phyloP scores from a whole-genome alignment of 495 filamentous ascomycete species.

The Penicillium coffeae region DNA sequence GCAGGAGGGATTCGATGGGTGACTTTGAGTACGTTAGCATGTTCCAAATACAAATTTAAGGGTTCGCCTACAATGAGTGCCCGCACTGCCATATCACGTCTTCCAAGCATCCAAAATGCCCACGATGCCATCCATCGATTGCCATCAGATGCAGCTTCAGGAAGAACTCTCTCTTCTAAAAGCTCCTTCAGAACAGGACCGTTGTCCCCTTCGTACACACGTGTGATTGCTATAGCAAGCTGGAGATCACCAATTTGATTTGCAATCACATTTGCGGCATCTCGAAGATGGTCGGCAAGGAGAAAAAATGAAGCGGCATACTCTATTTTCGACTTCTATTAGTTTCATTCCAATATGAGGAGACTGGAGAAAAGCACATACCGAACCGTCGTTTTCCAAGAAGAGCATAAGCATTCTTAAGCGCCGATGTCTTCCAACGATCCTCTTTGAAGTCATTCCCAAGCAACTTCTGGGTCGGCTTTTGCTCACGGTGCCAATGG shows the following conservation, averaged over 20 bases:
- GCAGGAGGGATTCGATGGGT: slow-evolving; percentile 67
- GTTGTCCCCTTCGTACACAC: slow-evolving; percentile 84
- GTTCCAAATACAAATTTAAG: background rate
- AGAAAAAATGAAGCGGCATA: slow-evolving; percentile 97
- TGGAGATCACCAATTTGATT: slow-evolving; percentile 84
- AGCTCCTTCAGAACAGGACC: slow-evolving; percentile 70
- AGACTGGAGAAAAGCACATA: slow-evolving; percentile 29
- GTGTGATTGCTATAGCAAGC: slow-evolving; percentile 83
- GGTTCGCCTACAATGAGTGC: slow-evolving; percentile 58
- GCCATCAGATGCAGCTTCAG: slow-evolving; percentile 71
- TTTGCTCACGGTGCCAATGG: slow-evolving; percentile 82
- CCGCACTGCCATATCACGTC: slow-evolving; percentile 79
- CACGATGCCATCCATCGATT: slow-evolving; percentile 95
- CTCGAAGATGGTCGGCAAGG: slow-evolving; percentile 77
- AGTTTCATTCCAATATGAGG: background rate
- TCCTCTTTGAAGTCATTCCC: slow-evolving; percentile 82
- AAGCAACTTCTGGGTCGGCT: slow-evolving; percentile 68
- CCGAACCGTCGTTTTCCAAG: slow-evolving; percentile 87
- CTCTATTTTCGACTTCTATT: slow-evolving; percentile 43
- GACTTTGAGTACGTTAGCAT: slow-evolving; percentile 51
- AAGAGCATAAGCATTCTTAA: slow-evolving; percentile 97
- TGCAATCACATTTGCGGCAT: slow-evolving; percentile 79
- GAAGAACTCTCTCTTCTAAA: slow-evolving; percentile 74
- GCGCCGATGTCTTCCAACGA: slow-evolving; percentile 82
- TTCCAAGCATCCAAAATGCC: slow-evolving; percentile 91